Conservation (phyloP, 805 yeast genomes). For the Candida incommunis region DNA sequence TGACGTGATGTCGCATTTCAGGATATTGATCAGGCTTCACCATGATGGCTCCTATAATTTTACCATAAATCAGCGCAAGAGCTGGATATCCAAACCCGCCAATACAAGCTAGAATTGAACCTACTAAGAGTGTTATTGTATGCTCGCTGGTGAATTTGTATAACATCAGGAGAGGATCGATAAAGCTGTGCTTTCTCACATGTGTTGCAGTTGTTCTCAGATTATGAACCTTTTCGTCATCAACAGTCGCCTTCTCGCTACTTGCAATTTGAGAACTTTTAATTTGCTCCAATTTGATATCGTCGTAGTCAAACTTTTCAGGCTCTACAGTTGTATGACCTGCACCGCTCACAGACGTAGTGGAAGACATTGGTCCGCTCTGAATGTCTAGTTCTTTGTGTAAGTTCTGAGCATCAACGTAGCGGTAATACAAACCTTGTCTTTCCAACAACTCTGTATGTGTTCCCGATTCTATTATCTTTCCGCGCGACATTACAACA, state of each 20-base stretch:
- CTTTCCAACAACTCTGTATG: conserved; percentile 17
- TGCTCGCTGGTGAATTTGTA: background rate
- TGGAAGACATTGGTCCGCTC: background rate
- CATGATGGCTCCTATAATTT: conserved; percentile 11
- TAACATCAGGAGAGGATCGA: background rate
- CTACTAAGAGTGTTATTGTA: background rate
- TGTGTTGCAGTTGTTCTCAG: background rate
- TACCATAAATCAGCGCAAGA: conserved; percentile 13
- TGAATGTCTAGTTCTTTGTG: conserved; percentile 6
- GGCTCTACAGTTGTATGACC: conserved; percentile 5
- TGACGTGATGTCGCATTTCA: conserved; percentile 10
- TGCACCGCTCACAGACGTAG: background rate
- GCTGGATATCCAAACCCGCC: conserved; percentile 14
- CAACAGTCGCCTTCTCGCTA: background rate
- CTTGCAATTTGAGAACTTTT: background rate
- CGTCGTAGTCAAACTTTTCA: conserved; percentile 5
- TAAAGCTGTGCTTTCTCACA: background rate
- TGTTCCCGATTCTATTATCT: conserved; percentile 27
- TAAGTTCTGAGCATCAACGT: conserved; percentile 17
- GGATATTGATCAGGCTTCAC: conserved; percentile 6
- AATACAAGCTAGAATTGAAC: background rate
- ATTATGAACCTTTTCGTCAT: background rate
- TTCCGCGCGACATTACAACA: conserved; percentile 29
- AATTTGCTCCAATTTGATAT: background rate
- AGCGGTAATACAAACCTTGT: conserved; percentile 12